These are phyloP conservation scores for Polyporus tsugae DNA, from an alignment of 1,284 basidiomycete genomes.

Conservation along the genomic window DNA sequence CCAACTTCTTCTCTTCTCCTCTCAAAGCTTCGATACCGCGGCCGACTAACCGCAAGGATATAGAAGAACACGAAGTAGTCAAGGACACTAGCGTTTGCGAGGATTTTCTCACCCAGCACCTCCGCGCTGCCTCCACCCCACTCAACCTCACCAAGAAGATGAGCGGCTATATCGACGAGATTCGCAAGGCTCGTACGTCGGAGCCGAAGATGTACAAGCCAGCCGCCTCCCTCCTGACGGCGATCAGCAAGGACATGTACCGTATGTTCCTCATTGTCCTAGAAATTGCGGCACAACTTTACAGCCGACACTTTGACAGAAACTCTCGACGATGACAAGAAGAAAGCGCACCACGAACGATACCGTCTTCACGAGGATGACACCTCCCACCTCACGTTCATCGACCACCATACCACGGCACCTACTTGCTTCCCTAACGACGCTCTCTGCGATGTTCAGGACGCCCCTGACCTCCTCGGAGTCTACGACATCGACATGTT, in stretches of 20 bases:
- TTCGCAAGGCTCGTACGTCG: not conserved
- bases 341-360: too few species aligned
- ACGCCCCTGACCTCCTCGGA: slow-evolving; percentile 14
- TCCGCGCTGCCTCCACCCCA: not conserved
- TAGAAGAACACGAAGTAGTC: not conserved
- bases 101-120: not conserved
- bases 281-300: too few species aligned
- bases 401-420: slow-evolving; percentile 13
- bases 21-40: not conserved
- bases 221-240: slow-evolving; percentile 3
- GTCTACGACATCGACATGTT: not conserved
- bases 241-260: slow-evolving; percentile 14
- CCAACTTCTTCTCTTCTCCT: not conserved
- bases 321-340: too few species aligned
- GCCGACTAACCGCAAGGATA: not conserved
- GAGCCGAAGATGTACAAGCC: slow-evolving; percentile 16
- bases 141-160: not conserved
- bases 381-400: slow-evolving; percentile 16
- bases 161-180: not conserved
- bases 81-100: not conserved
- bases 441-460: not conserved
- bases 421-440: slow-evolving; percentile 8
- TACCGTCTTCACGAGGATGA: too few species aligned
- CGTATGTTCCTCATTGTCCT: not conserved
- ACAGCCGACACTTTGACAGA: too few species aligned